Conservation (phyloP, 768 basidiomycete genomes). For the Pholiota molesta region DNA sequence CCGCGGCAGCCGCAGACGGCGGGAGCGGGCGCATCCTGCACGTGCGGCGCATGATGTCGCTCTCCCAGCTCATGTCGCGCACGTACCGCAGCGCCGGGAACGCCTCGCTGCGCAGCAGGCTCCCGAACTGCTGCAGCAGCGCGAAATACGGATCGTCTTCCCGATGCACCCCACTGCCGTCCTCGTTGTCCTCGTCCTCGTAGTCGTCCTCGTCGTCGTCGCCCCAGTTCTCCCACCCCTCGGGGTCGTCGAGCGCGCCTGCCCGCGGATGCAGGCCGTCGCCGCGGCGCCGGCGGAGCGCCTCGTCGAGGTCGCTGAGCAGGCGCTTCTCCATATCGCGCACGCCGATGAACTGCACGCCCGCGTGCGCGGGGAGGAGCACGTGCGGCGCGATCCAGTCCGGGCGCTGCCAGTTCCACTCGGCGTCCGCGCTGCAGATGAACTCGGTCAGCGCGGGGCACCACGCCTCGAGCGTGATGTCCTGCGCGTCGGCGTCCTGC, state of each 20-base stretch:
- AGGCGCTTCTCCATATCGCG: slow-evolving; percentile 71
- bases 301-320: slow-evolving; percentile 42
- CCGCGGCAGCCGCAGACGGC: neutral
- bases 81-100: slow-evolving; percentile 66
- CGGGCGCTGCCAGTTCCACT: slow-evolving; percentile 80
- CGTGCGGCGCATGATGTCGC: slow-evolving; percentile 53
- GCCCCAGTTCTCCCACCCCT: neutral
- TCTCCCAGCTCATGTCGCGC: slow-evolving; percentile 65
- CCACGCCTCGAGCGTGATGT: slow-evolving; percentile 61
- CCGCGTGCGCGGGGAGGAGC: slow-evolving; percentile 64
- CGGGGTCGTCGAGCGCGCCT: neutral
- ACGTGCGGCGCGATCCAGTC: slow-evolving; percentile 84
- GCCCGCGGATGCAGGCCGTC: too few relatives aligned
- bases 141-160: slow-evolving; percentile 60
- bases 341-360: slow-evolving; percentile 68
- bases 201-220: neutral
- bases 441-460: slow-evolving; percentile 72
- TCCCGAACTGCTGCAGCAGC: slow-evolving; percentile 65
- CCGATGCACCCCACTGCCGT: neutral
- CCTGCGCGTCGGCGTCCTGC: neutral
- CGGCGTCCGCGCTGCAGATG: slow-evolving; percentile 76
- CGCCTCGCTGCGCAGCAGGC: slow-evolving; percentile 55
- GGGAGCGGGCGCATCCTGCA: slow-evolving; percentile 17
- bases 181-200: neutral
- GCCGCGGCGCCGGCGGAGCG: slow-evolving; percentile 20